These are phyloP conservation scores for Tylopilus rubrobrunneus DNA, from an alignment of 768 basidiomycete genomes.

Conservation along the genomic window DNA sequence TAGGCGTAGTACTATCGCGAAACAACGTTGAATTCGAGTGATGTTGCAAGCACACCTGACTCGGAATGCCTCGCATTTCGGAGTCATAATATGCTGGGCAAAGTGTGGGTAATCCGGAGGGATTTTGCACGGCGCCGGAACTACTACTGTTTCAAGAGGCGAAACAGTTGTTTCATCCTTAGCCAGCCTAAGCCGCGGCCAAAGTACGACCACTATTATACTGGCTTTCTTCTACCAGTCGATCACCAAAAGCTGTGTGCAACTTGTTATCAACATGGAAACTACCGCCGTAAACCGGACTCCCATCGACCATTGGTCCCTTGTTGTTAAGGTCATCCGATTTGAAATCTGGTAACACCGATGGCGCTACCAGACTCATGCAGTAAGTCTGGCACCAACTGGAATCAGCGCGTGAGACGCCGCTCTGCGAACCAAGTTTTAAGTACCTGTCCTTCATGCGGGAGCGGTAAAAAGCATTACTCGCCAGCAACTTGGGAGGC, in stretches of 20 bases:
- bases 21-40: not conserved
- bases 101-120: not conserved
- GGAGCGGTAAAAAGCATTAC: not conserved
- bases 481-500: too few relatives aligned
- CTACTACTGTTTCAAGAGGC: not conserved
- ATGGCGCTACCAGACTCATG: not conserved
- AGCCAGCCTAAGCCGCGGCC: too few relatives aligned
- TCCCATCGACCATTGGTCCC: not conserved
- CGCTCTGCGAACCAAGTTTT: not conserved
- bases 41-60: not conserved
- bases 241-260: not conserved
- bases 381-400: not conserved
- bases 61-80: not conserved
- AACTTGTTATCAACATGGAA: not conserved
- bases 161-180: constrained; percentile 20
- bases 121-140: not conserved
- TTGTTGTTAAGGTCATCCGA: not conserved
- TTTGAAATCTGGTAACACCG: constrained; percentile 13
- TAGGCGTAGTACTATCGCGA: not conserved
- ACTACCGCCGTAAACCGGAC: not conserved
- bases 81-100: too few relatives aligned
- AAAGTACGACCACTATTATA: not conserved
- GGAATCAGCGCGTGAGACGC: not conserved
- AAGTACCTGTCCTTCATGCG: not conserved
- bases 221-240: not conserved